These are phyloP conservation scores for Ramichloridium luteum DNA, from an alignment of 2,329 filamentous ascomycete species.

Conservation along the genomic window DNA sequence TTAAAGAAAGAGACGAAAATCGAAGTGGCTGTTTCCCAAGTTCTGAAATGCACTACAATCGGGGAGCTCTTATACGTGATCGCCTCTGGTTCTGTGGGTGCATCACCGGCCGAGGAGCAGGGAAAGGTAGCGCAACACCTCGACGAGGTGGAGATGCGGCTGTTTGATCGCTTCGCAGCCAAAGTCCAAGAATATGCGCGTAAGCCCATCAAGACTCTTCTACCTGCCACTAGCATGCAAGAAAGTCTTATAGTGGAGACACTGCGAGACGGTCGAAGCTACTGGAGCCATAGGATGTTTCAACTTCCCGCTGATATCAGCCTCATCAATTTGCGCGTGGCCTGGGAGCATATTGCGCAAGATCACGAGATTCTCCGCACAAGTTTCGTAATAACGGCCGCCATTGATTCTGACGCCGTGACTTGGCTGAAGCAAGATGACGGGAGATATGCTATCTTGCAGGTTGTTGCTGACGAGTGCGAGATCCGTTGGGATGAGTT, in stretches of 20 bases:
- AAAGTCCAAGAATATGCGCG: too few relatives aligned
- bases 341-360: slow-evolving; percentile 6
- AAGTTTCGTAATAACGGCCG: slow-evolving; percentile 9
- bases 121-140: background rate
- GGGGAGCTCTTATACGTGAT: too few relatives aligned
- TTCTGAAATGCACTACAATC: too few relatives aligned
- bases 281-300: slow-evolving; percentile 5
- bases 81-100: too few relatives aligned
- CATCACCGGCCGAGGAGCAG: too few relatives aligned
- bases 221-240: slow-evolving; percentile 8
- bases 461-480: too few relatives aligned
- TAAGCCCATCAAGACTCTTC: background rate
- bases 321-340: slow-evolving; percentile 1
- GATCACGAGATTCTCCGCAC: slow-evolving; percentile 8
- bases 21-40: slow-evolving; percentile 2
- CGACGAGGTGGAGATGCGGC: background rate
- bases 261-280: slow-evolving; percentile 4
- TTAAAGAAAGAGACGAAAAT: slow-evolving; percentile 4
- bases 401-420: slow-evolving; percentile 1
- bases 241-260: slow-evolving; percentile 4
- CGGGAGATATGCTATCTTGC: too few relatives aligned
- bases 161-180: background rate
- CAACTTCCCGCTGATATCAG: background rate
- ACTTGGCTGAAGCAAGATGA: too few relatives aligned
- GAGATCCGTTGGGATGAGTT: too few relatives aligned